These are phyloP conservation scores for Neofusicoccum parvum DNA, from an alignment of 2,329 filamentous ascomycete species.

Conservation along the genomic window DNA sequence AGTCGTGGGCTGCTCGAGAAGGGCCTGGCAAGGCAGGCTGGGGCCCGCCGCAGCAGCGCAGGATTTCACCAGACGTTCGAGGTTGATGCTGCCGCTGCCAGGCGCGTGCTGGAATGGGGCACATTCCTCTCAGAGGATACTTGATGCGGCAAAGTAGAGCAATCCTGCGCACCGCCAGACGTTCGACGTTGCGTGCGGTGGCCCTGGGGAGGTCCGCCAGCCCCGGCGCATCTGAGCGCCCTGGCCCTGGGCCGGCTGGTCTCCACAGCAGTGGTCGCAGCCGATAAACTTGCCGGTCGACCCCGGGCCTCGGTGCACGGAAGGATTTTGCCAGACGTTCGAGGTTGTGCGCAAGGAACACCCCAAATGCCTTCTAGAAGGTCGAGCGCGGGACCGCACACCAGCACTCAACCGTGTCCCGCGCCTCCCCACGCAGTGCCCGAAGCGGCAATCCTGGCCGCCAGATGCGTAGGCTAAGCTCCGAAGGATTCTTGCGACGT, in stretches of 20 bases:
- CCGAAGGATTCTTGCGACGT: slow-evolving; percentile 2
- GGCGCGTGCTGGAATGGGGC: too few relatives aligned
- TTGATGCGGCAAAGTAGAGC: too few relatives aligned
- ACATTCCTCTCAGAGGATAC: too few relatives aligned
- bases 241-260: not conserved
- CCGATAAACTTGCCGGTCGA: not conserved
- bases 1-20: too few relatives aligned
- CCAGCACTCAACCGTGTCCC: not conserved
- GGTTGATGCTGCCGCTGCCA: not conserved
- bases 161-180: not conserved
- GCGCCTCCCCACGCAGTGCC: not conserved
- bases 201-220: not conserved
- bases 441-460: not conserved
- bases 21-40: too few relatives aligned
- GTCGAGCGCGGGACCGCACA: not conserved
- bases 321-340: slow-evolving; percentile 4
- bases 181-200: not conserved
- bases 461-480: not conserved
- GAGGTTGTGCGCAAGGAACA: not conserved
- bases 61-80: not conserved
- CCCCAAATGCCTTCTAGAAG: not conserved
- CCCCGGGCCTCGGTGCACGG: not conserved
- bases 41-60: not conserved
- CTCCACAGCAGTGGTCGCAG: not conserved
- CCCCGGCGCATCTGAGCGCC: too few relatives aligned